These are phyloP conservation scores for Phytophthora sansomeana DNA, from an alignment of 352 stramenopile species.

Conservation along the genomic window DNA sequence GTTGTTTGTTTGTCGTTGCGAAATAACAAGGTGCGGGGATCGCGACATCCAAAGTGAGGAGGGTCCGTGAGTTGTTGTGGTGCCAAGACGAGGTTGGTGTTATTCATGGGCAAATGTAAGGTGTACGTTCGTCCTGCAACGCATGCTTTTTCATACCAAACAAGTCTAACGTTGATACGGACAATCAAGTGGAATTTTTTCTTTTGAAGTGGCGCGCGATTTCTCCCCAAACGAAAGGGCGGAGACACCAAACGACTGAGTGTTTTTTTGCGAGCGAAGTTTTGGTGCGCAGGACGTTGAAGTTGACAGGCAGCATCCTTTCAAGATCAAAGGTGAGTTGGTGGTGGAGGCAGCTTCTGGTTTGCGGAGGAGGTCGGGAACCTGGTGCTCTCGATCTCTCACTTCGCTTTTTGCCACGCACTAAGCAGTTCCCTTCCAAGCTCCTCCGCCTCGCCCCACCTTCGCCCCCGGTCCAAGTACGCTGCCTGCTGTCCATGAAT, in stretches of 20 bases:
- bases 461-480: background rate
- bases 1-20: background rate
- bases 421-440: no score
- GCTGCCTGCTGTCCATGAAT: background rate
- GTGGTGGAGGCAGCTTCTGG: background rate
- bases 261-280: background rate
- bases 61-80: background rate
- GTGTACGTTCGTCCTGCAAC: no score
- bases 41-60: background rate
- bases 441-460: background rate
- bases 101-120: no score
- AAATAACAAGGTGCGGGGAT: background rate
- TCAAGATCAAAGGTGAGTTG: background rate
- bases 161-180: background rate
- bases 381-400: no score
- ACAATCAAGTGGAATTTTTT: no score
- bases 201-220: no score
- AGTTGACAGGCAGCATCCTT: background rate
- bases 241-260: no score
- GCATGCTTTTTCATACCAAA: no score
- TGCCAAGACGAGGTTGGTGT: background rate
- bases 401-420: background rate
- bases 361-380: background rate
- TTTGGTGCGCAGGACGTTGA: background rate
- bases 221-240: background rate